Percentiles rank a stretch among this genome's conserved stretches.
These are phyloP conservation scores for Aschersonia sp. DNA, from an alignment of 2,329 filamentous ascomycete genomes.

Conservation along the genomic window DNA sequence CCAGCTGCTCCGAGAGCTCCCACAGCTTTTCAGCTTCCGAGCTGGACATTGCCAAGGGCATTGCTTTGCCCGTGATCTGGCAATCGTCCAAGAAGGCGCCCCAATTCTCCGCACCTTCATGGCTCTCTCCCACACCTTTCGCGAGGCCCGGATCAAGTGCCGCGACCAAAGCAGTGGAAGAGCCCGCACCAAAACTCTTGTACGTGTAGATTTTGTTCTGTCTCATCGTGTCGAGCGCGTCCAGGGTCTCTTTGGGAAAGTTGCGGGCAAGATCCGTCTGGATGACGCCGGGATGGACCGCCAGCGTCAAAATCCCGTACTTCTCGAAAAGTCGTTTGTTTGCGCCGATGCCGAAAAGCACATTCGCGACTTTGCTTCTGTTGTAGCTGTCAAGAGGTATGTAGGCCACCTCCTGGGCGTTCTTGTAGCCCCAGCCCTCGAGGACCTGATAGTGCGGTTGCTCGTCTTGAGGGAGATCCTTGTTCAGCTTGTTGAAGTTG, in stretches of 20 bases:
- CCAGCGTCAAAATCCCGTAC: slow-evolving; percentile 16
- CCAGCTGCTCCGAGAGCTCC: slow-evolving; percentile 18
- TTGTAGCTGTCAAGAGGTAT: slow-evolving; percentile 12
- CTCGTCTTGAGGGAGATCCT: slow-evolving; percentile 8
- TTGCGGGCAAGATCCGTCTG: slow-evolving; percentile 15
- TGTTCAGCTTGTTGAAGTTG: slow-evolving; percentile 22
- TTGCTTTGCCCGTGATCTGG: slow-evolving; percentile 8
- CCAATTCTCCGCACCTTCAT: slow-evolving; percentile 10
- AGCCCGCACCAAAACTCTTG: slow-evolving; percentile 15
- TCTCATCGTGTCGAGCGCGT: slow-evolving; percentile 7
- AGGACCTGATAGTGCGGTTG: slow-evolving; percentile 5
- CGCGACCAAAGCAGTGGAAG: slow-evolving; percentile 15
- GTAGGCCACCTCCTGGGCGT: slow-evolving; percentile 8
- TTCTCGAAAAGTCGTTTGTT: slow-evolving; percentile 11
- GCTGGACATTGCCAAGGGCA: slow-evolving; percentile 7
- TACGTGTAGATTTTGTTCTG: slow-evolving; percentile 1
- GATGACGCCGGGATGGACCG: slow-evolving; percentile 19
- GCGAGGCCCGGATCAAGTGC: slow-evolving; percentile 15
- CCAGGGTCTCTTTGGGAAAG: slow-evolving; percentile 6
- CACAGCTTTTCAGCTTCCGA: slow-evolving; percentile 19
- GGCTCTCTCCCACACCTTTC: slow-evolving; percentile 2
- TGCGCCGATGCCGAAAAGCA: slow-evolving; percentile 12
- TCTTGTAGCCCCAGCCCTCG: slow-evolving; percentile 6
- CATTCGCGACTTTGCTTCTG: slow-evolving; percentile 14
- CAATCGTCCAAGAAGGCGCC: slow-evolving; percentile 16